phyloP scores from a whole-genome alignment of 1,139 yeast genomes.

The Zhuliangozyma blackwelliae region DNA sequence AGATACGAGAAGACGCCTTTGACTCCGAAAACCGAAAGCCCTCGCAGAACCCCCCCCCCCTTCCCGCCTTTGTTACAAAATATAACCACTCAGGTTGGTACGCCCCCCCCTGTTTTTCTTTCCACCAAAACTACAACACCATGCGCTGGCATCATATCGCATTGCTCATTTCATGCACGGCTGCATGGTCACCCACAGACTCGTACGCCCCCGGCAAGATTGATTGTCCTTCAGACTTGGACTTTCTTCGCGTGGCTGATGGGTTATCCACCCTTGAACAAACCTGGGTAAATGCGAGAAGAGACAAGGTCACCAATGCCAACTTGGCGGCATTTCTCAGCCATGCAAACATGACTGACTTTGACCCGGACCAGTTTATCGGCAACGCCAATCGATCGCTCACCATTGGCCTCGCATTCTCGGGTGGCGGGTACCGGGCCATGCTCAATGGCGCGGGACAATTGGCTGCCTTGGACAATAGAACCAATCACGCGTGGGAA shows the following conservation, averaged over 20 bases:
- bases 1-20: too few relatives aligned
- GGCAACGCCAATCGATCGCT: slow-evolving; percentile 16
- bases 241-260: slow-evolving; percentile 20
- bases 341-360: slow-evolving; percentile 55
- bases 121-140: too few relatives aligned
- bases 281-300: slow-evolving; percentile 26
- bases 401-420: slow-evolving; percentile 66
- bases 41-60: too few relatives aligned
- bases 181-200: slow-evolving; percentile 45
- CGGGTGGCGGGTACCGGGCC: slow-evolving; percentile 93
- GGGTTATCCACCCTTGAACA: slow-evolving; percentile 35
- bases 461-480: slow-evolving; percentile 70
- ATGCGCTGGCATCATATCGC: too few relatives aligned
- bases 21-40: too few relatives aligned
- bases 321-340: slow-evolving; percentile 54
- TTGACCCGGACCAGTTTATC: slow-evolving; percentile 49
- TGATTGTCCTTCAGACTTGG: slow-evolving; percentile 47
- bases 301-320: slow-evolving; percentile 51
- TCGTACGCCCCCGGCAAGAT: slow-evolving; percentile 64
- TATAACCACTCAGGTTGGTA: too few relatives aligned
- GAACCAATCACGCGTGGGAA: slow-evolving; percentile 51
- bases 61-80: too few relatives aligned
- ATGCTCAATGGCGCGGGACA: slow-evolving; percentile 90
- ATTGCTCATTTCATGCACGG: too few relatives aligned
- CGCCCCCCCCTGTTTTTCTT: too few relatives aligned